phyloP scores from a whole-genome alignment of 345 rosid genomes.

The Raphanus sativus region DNA sequence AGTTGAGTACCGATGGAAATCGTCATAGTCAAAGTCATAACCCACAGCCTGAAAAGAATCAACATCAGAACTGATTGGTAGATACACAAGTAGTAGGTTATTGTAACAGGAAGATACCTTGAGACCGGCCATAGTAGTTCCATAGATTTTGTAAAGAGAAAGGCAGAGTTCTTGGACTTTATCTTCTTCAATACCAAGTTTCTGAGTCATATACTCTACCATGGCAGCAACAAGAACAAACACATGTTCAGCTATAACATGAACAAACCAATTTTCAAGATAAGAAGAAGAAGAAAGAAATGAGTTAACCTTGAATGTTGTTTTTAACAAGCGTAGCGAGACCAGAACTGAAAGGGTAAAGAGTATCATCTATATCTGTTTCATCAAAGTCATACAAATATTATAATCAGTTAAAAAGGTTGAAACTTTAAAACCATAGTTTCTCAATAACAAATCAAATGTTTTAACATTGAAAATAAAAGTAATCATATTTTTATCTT shows the following conservation, averaged over 20 bases:
- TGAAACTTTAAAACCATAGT: background rate
- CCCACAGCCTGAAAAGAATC: slow-evolving; percentile 69
- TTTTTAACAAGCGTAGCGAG: slow-evolving; percentile 52
- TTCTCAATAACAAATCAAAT: slow-evolving; percentile 1
- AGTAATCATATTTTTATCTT: background rate
- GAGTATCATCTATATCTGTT: slow-evolving; percentile 70
- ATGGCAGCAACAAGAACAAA: slow-evolving; percentile 1
- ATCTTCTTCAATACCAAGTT: slow-evolving; percentile 61
- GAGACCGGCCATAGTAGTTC: slow-evolving; percentile 98
- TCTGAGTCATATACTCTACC: slow-evolving; percentile 73
- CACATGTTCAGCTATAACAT: background rate
- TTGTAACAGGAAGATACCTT: slow-evolving; percentile 47
- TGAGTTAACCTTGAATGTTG: slow-evolving; percentile 67
- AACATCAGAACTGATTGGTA: background rate
- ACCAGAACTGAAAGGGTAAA: slow-evolving; percentile 77
- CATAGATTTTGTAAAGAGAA: slow-evolving; percentile 74
- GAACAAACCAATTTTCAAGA: background rate
- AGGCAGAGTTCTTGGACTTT: slow-evolving; percentile 62
- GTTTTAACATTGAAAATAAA: background rate
- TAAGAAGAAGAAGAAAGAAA: slow-evolving; percentile 5
- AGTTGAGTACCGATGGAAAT: slow-evolving; percentile 69
- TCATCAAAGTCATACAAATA: background rate
- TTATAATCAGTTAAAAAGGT: background rate
- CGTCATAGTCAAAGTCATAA: slow-evolving; percentile 70
- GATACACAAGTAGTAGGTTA: background rate